Conservation (phyloP, 2,329 filamentous ascomycete genomes). For the Neobulgaria alba region DNA sequence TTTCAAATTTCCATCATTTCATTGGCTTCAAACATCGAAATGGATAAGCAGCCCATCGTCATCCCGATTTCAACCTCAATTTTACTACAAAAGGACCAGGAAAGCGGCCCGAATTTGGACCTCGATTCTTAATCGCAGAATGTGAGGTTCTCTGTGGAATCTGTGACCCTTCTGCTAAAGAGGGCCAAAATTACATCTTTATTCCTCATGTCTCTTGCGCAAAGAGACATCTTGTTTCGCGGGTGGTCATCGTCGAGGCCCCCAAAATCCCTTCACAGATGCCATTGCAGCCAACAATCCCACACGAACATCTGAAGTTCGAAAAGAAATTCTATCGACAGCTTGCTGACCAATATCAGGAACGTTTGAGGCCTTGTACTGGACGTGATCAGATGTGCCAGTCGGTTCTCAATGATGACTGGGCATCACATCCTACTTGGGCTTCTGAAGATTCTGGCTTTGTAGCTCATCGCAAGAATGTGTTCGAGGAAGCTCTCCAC, state of each 20-base stretch:
- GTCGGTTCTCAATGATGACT: conserved; percentile 90
- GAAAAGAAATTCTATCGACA: not conserved
- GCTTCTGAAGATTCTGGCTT: conserved; percentile 97
- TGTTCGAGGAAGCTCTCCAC: conserved; percentile 87
- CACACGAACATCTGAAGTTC: not conserved
- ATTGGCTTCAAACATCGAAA: too few species aligned
- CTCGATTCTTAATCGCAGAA: not conserved
- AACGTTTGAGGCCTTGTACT: conserved; percentile 84
- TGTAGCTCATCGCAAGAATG: conserved; percentile 94
- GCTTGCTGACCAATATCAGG: conserved; percentile 34
- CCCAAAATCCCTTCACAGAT: too few species aligned
- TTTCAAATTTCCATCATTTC: too few species aligned
- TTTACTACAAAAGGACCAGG: too few species aligned
- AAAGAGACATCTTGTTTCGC: too few species aligned
- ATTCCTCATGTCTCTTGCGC: not conserved
- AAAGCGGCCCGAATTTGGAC: too few species aligned
- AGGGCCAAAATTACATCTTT: conserved; percentile 1
- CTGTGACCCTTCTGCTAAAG: not conserved
- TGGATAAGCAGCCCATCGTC: too few species aligned
- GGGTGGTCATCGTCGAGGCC: too few species aligned
- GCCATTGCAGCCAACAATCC: too few species aligned
- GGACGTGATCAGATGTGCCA: conserved; percentile 92
- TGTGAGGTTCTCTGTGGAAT: not conserved
- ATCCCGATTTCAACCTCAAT: too few species aligned
- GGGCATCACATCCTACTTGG: conserved; percentile 98